Base-by-base conservation (phyloP, 1,284 basidiomycete genomes). In the Moniliophthora roreri region DNA sequence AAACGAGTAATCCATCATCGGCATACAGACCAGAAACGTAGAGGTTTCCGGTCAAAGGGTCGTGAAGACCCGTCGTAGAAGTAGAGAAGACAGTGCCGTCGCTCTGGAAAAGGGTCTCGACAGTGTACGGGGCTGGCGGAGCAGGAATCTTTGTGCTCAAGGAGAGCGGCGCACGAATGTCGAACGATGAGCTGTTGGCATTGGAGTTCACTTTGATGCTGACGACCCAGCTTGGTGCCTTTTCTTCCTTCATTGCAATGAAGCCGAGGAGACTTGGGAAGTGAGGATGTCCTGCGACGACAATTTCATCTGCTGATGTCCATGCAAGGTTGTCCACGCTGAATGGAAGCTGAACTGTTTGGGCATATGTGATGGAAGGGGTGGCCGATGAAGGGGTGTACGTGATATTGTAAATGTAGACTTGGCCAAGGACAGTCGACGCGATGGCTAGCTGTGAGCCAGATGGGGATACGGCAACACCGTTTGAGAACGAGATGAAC, bases 401-500 rank as follows among this genome's bases (percentile, higher is more conserved):
- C 57, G 26, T 32, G 44, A 46, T 32, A 15, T 28, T 46, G 70
- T 84, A 89, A 51, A 89, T 63, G 35, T 66, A 62, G 21, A 89
- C 68, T 37, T 73, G 62, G 46, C 69, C 74, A 16, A 73, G 63
- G 0, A 78, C 72, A 16, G 80, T 82, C 1, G 82, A 77, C 2
- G 81, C 78, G 23, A 90, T 65, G 1, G 85, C 84, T 11, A 87
- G 67, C 20, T 76, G 69, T 0, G 65, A 63, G 1, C 75, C 75
- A 2, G 73, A 66, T 0, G 76, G 76, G 0, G 82, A 84, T 39
- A 87, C 54, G 0, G 84, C 72, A 48, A 89, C 58, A 28, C 88
- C 88, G 60, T 90, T 90, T 5, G 87, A 71, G 64, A 88, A 89
- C 0, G 87, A 68, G 13, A 87, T 68, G 49, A 78, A 77, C 4